A percentile compares a stretch with the other conserved stretches of the same genome.
Conservation (phyloP, 495 filamentous ascomycete genomes). For the Hypoxylon lenormandii region DNA sequence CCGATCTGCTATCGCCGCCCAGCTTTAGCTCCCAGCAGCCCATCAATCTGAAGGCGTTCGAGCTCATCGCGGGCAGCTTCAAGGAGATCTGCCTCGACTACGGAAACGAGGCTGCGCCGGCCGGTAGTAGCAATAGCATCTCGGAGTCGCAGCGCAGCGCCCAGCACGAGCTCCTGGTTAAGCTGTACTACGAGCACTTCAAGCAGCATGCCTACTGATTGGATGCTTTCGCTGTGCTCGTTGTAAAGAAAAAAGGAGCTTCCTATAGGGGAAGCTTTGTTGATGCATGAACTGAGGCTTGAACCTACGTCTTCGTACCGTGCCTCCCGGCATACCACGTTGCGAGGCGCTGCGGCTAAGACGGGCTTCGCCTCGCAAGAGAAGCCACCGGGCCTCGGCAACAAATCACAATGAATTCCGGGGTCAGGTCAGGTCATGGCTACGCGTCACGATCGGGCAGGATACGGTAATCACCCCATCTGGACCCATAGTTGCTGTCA, state of each 20-base stretch:
- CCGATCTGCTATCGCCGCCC: slow-evolving; percentile 2
- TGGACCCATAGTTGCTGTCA: neutral
- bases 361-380: neutral
- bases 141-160: slow-evolving; percentile 37
- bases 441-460: neutral
- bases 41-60: slow-evolving; percentile 40
- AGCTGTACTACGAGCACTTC: slow-evolving; percentile 40
- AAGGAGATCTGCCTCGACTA: slow-evolving; percentile 34
- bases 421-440: too few species aligned
- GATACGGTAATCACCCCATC: neutral
- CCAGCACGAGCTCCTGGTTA: slow-evolving; percentile 40
- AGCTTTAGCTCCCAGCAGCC: slow-evolving; percentile 21
- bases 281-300: too few species aligned
- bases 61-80: slow-evolving; percentile 36
- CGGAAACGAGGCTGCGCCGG: neutral
- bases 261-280: too few species aligned
- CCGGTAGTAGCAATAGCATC: slow-evolving; percentile 17
- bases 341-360: too few species aligned
- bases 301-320: too few species aligned
- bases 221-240: neutral
- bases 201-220: slow-evolving; percentile 27
- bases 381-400: neutral
- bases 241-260: too few species aligned
- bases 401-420: too few species aligned
- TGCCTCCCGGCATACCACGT: too few species aligned